Evolutionary conservation across 148 eudicot genomes (phyloP), one percentile per base, ranked within the genome.

Genomic region (Fagopyrum esculentum): DNA sequence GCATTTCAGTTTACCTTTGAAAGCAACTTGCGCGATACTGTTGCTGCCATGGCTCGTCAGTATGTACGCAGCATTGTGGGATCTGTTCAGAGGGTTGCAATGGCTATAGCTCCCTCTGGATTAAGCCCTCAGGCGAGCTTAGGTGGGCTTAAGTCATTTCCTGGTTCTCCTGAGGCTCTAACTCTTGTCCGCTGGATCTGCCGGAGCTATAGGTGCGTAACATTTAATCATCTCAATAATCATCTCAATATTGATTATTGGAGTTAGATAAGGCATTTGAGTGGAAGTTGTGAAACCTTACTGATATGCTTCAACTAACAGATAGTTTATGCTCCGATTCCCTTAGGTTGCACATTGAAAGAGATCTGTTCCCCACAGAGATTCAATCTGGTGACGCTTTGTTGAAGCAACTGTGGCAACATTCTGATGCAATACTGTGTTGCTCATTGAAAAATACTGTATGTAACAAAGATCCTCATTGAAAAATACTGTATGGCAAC

Each of bases 1-100:
- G 91, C 91, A 6, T 88, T 88, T 76, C 91, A 88, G 79, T 88
- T 88, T 73, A 81, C 86, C 68, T 86, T 88, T 77, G 89, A 82
- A 79, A 86, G 73, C 74, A 84, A 86, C 82, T 84, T 82, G 66
- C 80, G 74, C 9, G 87, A 86, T 46, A 79, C 73, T 72, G 89
- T 88, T 30, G 89, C 86, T 63, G 79, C 83, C 35, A 88, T 88
- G 91, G 91, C 91, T 63, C 89, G 91, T 52, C 89, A 86, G 71
- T 86, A 88, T n/a, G 86, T 88, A 22, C 86, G 89, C 35, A 88
- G 86, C 75, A 84, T 88, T 9, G 87, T 86, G 64, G 78, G 78
- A 72, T 86, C 91, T 4, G 89, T 88, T 69, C 87, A 88, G 72
- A 79, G 89, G 81, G 87, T 88, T 76, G 89, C 91, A 40, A 84